phyloP scores from a whole-genome alignment of 2,329 filamentous ascomycete genomes.

The Arthrinium phaeospermum region DNA sequence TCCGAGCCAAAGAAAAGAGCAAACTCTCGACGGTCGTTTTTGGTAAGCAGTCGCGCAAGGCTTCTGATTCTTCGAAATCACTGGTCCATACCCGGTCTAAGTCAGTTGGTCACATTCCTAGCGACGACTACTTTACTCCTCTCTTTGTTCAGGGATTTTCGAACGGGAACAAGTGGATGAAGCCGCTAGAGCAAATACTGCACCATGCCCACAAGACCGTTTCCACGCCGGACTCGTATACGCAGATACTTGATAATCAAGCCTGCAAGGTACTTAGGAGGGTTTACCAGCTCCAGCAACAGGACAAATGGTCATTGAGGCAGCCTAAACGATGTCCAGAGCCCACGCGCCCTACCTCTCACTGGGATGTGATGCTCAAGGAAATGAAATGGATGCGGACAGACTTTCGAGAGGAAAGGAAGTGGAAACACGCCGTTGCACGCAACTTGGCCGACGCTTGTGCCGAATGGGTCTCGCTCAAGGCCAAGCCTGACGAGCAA shows the following conservation, averaged over 20 bases:
- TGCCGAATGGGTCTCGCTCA: conserved; percentile 72
- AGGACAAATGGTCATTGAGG: conserved; percentile 89
- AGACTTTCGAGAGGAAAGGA: conserved; percentile 91
- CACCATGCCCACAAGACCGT: conserved; percentile 88
- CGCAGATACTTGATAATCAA: conserved; percentile 84
- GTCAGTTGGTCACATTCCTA: conserved; percentile 47
- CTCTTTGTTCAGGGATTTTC: conserved; percentile 63
- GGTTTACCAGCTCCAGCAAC: conserved; percentile 89
- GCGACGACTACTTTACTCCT: conserved; percentile 69
- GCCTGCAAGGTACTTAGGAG: conserved; percentile 84
- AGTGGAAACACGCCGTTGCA: conserved; percentile 87
- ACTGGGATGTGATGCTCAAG: conserved; percentile 85
- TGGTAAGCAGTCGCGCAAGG: conserved; percentile 65
- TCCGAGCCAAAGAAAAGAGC: conserved; percentile 64
- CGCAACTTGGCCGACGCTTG: conserved; percentile 83
- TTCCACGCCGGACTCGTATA: conserved; percentile 81
- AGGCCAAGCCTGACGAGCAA: conserved; percentile 66
- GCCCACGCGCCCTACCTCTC: conserved; percentile 75
- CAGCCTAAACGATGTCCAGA: conserved; percentile 87
- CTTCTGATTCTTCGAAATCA: conserved; percentile 50
- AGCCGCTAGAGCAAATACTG: conserved; percentile 72
- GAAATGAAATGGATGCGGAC: conserved; percentile 99
- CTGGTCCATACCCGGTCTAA: conserved; percentile 48
- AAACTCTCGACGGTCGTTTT: conserved; percentile 80
- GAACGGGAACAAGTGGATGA: conserved; percentile 63